A percentile compares a stretch with the other conserved stretches of the same genome.
Conservation (phyloP, 441 rosid genomes). For the Erodium trifolium region DNA sequence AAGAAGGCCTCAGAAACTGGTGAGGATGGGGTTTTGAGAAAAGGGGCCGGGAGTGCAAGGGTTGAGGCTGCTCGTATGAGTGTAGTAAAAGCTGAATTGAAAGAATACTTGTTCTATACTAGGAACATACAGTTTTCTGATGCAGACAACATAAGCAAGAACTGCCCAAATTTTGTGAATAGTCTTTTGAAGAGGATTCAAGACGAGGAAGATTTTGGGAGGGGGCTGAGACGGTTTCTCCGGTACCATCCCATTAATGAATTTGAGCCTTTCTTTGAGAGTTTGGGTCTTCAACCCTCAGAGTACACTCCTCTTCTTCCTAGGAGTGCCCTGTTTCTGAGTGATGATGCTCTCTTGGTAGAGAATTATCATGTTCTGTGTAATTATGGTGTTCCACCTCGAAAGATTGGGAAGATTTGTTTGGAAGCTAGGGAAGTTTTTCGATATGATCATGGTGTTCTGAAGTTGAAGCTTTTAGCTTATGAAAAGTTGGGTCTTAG, state of each 20-base stretch:
- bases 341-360: slow-evolving; percentile 54
- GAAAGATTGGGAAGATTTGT: slow-evolving; percentile 56
- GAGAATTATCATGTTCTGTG: slow-evolving; percentile 61
- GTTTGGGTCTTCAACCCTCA: slow-evolving; percentile 51
- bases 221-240: slow-evolving; percentile 36
- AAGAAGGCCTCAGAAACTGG: background rate
- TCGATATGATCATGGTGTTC: slow-evolving; percentile 34
- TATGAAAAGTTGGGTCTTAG: slow-evolving; percentile 53
- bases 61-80: no score
- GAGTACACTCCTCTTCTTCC: slow-evolving; percentile 50
- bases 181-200: slow-evolving; percentile 33
- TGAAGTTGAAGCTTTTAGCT: slow-evolving; percentile 48
- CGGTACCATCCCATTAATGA: slow-evolving; percentile 75
- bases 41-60: background rate
- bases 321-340: slow-evolving; percentile 43
- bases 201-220: slow-evolving; percentile 27
- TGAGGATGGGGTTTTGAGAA: background rate
- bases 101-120: slow-evolving; percentile 60
- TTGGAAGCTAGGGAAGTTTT: slow-evolving; percentile 52
- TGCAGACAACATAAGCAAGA: slow-evolving; percentile 59
- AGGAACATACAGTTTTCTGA: slow-evolving; percentile 46
- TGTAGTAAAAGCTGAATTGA: slow-evolving; percentile 14
- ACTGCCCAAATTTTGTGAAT: slow-evolving; percentile 50
- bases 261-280: slow-evolving; percentile 82
- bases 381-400: slow-evolving; percentile 43